Conservation (phyloP, 2,329 filamentous ascomycete species). For the Pseudogymnoascus sp. region DNA sequence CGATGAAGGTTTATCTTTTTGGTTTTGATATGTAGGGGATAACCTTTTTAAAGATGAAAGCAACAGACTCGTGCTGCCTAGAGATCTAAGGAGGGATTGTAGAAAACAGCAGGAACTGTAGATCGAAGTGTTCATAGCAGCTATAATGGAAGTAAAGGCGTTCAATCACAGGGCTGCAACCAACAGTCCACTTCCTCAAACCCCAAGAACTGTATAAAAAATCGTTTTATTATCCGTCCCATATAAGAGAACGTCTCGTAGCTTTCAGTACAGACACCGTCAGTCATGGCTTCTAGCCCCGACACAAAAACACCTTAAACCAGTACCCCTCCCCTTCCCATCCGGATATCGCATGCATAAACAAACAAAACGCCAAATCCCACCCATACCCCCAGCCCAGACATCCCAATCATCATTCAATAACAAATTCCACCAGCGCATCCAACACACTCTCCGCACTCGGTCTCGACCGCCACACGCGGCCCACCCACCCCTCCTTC, state of each 20-base stretch:
- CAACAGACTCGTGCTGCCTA: not conserved
- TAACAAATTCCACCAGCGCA: slow-evolving; percentile 24
- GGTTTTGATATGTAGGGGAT: not conserved
- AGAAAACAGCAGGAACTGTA: not conserved
- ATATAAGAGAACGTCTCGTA: not conserved
- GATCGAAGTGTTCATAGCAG: not conserved
- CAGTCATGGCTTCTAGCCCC: not conserved
- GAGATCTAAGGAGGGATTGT: not conserved
- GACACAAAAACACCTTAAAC: not conserved
- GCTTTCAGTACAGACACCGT: not conserved
- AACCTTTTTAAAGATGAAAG: not conserved
- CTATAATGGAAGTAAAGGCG: too few relatives aligned
- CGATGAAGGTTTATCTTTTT: not conserved
- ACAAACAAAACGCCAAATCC: slow-evolving; percentile 7
- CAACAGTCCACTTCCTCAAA: not conserved
- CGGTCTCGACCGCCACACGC: slow-evolving; percentile 22
- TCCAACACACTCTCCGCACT: slow-evolving; percentile 26
- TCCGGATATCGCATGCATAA: slow-evolving; percentile 9
- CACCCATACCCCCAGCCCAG: not conserved
- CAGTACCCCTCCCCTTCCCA: not conserved
- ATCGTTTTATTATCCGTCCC: not conserved
- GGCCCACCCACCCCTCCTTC: slow-evolving; percentile 21
- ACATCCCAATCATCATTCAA: slow-evolving; percentile 23
- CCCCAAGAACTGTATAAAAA: not conserved
- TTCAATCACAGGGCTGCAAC: too few relatives aligned